Evolutionary conservation across 257 asterid species (phyloP).

Genomic region (Petrea volubilis): DNA sequence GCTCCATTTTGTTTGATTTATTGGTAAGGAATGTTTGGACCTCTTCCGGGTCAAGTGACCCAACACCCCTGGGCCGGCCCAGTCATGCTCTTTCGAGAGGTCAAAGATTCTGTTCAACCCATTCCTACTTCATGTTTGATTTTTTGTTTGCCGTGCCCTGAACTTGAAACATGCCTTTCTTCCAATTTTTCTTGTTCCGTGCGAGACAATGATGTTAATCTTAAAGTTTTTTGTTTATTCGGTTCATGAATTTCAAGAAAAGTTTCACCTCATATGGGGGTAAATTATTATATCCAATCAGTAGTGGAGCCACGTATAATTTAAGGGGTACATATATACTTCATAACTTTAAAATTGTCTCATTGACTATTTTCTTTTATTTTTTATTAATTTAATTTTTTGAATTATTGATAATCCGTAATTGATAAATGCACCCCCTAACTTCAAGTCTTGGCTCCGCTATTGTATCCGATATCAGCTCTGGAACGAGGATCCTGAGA

Average conservation of each 20-base stretch:
- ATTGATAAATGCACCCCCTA: too few relatives aligned
- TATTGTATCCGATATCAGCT: too few relatives aligned
- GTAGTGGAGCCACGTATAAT: too few relatives aligned
- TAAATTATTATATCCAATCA: neutral
- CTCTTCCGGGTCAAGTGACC: slow-evolving; percentile 22
- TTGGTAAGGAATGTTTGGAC: slow-evolving; percentile 38
- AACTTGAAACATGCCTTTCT: slow-evolving; percentile 30
- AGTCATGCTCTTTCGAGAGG: neutral
- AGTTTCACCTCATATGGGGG: neutral
- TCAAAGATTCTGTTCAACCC: slow-evolving; percentile 29
- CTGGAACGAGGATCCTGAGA: too few relatives aligned
- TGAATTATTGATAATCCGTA: too few relatives aligned
- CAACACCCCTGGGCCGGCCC: slow-evolving; percentile 67
- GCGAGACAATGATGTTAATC: neutral
- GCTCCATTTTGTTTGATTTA: slow-evolving; percentile 51
- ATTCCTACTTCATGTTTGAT: neutral
- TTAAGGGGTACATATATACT: too few relatives aligned
- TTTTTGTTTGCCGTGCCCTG: slow-evolving; percentile 32
- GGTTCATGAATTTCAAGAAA: neutral
- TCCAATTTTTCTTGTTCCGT: neutral
- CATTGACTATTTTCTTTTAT: too few relatives aligned
- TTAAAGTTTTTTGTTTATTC: neutral
- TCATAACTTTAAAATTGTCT: too few relatives aligned
- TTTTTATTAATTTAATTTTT: too few relatives aligned
- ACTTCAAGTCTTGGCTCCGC: too few relatives aligned